These are phyloP conservation scores for Pichia cabralensis DNA, from an alignment of 805 yeast species.

Conservation along the genomic window DNA sequence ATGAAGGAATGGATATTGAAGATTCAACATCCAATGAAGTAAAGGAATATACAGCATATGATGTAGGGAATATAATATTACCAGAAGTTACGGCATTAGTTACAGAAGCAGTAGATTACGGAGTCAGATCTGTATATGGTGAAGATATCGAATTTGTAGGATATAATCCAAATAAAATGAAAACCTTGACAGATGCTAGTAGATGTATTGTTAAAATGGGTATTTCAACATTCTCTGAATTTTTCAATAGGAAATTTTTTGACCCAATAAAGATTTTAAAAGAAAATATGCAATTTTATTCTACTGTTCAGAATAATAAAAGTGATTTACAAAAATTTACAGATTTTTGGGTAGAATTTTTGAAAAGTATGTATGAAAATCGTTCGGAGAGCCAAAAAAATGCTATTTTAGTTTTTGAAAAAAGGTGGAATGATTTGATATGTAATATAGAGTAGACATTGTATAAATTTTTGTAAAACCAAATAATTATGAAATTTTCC, in stretches of 20 bases:
- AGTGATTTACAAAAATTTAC: constrained; percentile 31
- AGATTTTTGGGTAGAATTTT: constrained; percentile 41
- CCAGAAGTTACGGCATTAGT: constrained; percentile 33
- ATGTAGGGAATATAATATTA: constrained; percentile 17
- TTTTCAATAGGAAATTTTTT: constrained; percentile 23
- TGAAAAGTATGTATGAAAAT: constrained; percentile 33
- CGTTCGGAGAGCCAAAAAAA: constrained; percentile 23
- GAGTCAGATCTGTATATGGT: constrained; percentile 46
- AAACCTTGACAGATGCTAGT: constrained; percentile 33
- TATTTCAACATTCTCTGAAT: constrained; percentile 48
- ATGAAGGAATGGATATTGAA: neutral
- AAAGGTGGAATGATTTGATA: too few species aligned
- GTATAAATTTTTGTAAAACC: too few species aligned
- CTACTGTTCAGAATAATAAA: constrained; percentile 20
- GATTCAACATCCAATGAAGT: neutral
- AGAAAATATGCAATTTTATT: constrained; percentile 13
- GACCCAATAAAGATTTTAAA: constrained; percentile 15
- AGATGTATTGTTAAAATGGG: constrained; percentile 35
- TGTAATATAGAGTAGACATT: too few species aligned
- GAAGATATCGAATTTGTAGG: constrained; percentile 45
- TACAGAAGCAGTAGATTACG: constrained; percentile 37
- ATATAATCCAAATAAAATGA: constrained; percentile 30
- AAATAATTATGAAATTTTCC: too few species aligned
- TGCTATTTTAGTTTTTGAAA: too few species aligned
- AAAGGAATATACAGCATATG: too few species aligned